These are phyloP conservation scores for Blastomyces percursus DNA, from an alignment of 2,329 filamentous ascomycete genomes.

Conservation along the genomic window DNA sequence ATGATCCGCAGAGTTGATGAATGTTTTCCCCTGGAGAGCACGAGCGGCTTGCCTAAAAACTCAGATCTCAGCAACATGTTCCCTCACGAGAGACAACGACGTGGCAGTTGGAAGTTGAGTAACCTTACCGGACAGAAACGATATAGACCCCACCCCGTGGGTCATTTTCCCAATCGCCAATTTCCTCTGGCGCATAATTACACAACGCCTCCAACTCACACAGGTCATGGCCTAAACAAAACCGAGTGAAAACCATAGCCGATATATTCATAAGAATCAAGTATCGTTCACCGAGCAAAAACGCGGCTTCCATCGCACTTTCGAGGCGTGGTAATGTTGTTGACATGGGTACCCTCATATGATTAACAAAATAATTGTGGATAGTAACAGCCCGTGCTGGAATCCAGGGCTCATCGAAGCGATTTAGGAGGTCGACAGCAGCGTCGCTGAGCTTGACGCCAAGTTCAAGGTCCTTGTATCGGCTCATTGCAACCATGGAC, in stretches of 20 bases:
- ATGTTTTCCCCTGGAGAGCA: slow-evolving; percentile 53
- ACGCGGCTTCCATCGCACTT: slow-evolving; percentile 44
- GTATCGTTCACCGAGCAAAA: slow-evolving; percentile 49
- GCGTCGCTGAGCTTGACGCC: slow-evolving; percentile 44
- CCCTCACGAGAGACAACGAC: background rate
- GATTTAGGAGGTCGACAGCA: slow-evolving; percentile 42
- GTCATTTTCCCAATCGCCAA: slow-evolving; percentile 46
- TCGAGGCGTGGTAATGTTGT: slow-evolving; percentile 45
- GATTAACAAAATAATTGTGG: slow-evolving; percentile 51
- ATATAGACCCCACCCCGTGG: slow-evolving; percentile 49
- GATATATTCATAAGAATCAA: slow-evolving; percentile 49
- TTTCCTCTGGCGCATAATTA: slow-evolving; percentile 45
- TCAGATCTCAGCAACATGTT: slow-evolving; percentile 1
- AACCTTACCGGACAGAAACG: slow-evolving; percentile 36
- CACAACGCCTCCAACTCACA: slow-evolving; percentile 49
- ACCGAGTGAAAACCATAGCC: slow-evolving; percentile 45
- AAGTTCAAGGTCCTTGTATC: slow-evolving; percentile 47
- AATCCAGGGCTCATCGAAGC: slow-evolving; percentile 44
- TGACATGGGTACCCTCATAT: slow-evolving; percentile 43
- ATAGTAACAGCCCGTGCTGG: slow-evolving; percentile 46
- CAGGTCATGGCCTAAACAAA: slow-evolving; percentile 49
- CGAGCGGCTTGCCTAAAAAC: slow-evolving; percentile 41
- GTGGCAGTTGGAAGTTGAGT: background rate
- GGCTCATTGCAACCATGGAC: slow-evolving; percentile 44
- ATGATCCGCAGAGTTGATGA: slow-evolving; percentile 34